These are phyloP conservation scores for Candida stauntonica DNA, from an alignment of 805 yeast genomes.

Conservation along the genomic window DNA sequence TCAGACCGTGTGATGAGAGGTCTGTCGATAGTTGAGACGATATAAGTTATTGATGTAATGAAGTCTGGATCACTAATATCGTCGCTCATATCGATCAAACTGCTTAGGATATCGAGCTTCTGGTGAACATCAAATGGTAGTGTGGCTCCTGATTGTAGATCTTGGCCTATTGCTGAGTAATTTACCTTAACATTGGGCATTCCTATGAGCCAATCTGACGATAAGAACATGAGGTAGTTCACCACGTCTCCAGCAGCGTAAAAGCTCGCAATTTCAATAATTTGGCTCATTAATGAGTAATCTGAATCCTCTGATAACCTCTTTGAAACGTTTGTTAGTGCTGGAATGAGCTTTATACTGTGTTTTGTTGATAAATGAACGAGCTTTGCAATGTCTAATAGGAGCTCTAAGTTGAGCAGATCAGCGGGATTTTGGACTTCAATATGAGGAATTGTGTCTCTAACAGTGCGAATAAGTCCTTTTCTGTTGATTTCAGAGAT, in stretches of 20 bases:
- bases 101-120: constrained; percentile 5
- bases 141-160: background rate
- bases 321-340: constrained; percentile 1
- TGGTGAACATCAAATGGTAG: constrained; percentile 2
- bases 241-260: constrained; percentile 3
- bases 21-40: constrained; percentile 9
- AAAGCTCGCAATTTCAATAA: constrained; percentile 11
- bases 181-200: constrained; percentile 6
- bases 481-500: background rate
- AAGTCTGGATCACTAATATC: background rate
- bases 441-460: constrained; percentile 5
- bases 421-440: constrained; percentile 3
- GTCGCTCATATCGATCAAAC: constrained; percentile 3
- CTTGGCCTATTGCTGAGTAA: constrained; percentile 4
- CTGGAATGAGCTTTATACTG: constrained; percentile 1
- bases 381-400: constrained; percentile 7
- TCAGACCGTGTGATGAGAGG: constrained; percentile 11
- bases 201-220: constrained; percentile 8
- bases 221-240: constrained; percentile 9
- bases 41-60: constrained; percentile 3
- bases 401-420: constrained; percentile 1
- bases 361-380: background rate
- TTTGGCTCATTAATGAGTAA: constrained; percentile 3
- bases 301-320: constrained; percentile 3
- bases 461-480: constrained; percentile 10